A percentile compares a stretch with the other conserved stretches of the same genome.
Evolutionary conservation across 164 flowering plant genomes (phyloP).

Genomic region (Houttuynia cordata): DNA sequence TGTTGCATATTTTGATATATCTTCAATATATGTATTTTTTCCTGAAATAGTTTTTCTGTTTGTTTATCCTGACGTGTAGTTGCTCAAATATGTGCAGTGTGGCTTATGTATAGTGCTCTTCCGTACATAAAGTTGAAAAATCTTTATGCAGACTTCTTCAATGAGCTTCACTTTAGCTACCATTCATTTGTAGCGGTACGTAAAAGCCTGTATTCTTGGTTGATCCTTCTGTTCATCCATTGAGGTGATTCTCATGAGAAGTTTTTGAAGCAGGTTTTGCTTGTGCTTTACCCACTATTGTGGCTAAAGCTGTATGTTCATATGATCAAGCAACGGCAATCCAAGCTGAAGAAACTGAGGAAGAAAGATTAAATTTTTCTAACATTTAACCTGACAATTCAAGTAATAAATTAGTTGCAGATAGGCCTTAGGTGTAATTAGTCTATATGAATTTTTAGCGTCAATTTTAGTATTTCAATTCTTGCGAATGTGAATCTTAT

Average conservation of each 20-base stretch:
- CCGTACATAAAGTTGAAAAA: slow-evolving; percentile 52
- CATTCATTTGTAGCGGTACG: slow-evolving; percentile 57
- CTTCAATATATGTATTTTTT: background rate
- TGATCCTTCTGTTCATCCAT: background rate
- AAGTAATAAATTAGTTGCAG: too few relatives aligned
- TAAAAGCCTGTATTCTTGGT: background rate
- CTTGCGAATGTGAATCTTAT: too few relatives aligned
- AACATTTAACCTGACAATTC: background rate
- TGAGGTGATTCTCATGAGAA: background rate
- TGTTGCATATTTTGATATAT: background rate
- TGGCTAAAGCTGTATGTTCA: slow-evolving; percentile 75
- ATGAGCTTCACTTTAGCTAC: slow-evolving; percentile 48
- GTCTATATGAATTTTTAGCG: too few relatives aligned
- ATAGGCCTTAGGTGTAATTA: too few relatives aligned
- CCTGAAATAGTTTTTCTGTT: background rate
- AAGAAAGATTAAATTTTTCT: slow-evolving; percentile 25
- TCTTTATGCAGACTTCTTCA: slow-evolving; percentile 46
- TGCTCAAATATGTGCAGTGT: slow-evolving; percentile 61
- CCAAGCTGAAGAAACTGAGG: slow-evolving; percentile 41
- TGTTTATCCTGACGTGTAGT: too few relatives aligned
- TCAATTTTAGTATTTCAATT: too few relatives aligned
- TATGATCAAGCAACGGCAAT: slow-evolving; percentile 60
- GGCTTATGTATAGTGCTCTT: slow-evolving; percentile 81
- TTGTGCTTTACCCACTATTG: slow-evolving; percentile 64
- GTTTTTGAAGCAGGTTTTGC: slow-evolving; percentile 36